A percentile compares a stretch with the other conserved stretches of the same genome.
These are phyloP conservation scores for Colletotrichum costaricense DNA, from an alignment of 2,329 filamentous ascomycete species.

Conservation along the genomic window DNA sequence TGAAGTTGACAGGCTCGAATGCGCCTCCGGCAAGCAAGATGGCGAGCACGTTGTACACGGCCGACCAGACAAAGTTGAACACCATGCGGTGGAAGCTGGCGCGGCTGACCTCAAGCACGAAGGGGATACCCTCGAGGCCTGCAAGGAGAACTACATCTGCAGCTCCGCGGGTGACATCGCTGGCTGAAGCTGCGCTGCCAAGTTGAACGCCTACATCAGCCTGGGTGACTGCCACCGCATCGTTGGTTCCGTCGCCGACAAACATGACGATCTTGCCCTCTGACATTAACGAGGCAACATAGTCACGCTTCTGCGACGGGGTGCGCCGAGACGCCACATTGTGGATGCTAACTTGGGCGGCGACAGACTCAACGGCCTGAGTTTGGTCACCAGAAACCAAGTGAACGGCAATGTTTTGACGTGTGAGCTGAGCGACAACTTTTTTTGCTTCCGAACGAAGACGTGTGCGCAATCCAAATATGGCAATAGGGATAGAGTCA, in stretches of 20 bases:
- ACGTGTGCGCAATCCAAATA: conserved; percentile 59
- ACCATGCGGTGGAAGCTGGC: conserved; percentile 54
- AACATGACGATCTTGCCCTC: conserved; percentile 60
- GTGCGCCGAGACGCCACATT: conserved; percentile 58
- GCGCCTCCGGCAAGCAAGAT: conserved; percentile 70
- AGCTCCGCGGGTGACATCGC: conserved; percentile 65
- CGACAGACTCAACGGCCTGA: conserved; percentile 59
- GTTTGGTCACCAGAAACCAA: conserved; percentile 68
- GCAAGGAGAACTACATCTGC: conserved; percentile 69
- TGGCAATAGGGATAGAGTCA: conserved; percentile 47
- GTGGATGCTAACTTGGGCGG: conserved; percentile 52
- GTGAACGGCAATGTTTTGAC: conserved; percentile 60
- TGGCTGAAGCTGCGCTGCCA: conserved; percentile 53
- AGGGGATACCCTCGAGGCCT: conserved; percentile 60
- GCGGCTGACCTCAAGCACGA: conserved; percentile 60
- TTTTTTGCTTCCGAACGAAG: conserved; percentile 51
- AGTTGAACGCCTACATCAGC: conserved; percentile 72
- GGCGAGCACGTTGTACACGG: conserved; percentile 71
- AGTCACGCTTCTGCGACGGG: conserved; percentile 65
- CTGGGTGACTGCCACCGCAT: conserved; percentile 69
- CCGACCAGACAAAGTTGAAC: conserved; percentile 73
- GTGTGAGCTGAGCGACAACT: conserved; percentile 57
- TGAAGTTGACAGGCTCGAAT: conserved; percentile 57
- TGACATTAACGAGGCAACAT: conserved; percentile 55
- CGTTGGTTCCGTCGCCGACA: conserved; percentile 73